These are phyloP conservation scores for Acer campestre DNA, from an alignment of 345 rosid genomes.

Conservation along the genomic window DNA sequence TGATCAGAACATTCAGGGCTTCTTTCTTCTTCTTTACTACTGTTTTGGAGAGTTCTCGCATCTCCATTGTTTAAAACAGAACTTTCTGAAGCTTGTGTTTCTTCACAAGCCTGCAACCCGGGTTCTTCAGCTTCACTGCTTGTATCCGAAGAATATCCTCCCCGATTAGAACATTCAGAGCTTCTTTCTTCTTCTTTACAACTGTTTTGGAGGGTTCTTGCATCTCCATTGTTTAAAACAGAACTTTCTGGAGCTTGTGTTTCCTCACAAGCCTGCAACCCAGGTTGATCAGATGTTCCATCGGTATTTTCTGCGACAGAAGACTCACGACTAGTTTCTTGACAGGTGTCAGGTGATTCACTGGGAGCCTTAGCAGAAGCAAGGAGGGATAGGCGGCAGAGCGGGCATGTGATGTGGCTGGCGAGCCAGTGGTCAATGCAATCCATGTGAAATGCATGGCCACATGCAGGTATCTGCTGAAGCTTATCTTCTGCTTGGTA, in stretches of 20 bases:
- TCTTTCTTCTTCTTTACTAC: constrained; percentile 26
- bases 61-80: constrained; percentile 29
- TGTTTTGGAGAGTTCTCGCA: neutral
- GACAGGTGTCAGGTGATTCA: constrained; percentile 34
- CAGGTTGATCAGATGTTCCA: constrained; percentile 26
- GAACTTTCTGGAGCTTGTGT: constrained; percentile 16
- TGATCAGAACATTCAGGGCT: constrained; percentile 18
- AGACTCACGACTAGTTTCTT: constrained; percentile 27
- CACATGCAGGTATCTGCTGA: constrained; percentile 81
- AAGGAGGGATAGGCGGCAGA: constrained; percentile 78
- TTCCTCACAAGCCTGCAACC: constrained; percentile 30
- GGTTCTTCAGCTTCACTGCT: constrained; percentile 20
- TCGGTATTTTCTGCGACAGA: constrained; percentile 16
- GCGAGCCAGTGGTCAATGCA: constrained; percentile 92
- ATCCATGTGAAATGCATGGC: constrained; percentile 89
- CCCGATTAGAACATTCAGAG: constrained; percentile 17
- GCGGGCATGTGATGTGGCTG: constrained; percentile 85
- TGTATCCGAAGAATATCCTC: constrained; percentile 13
- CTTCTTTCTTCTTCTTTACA: constrained; percentile 27
- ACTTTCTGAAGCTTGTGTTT: constrained; percentile 15
- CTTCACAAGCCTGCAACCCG: constrained; percentile 29
- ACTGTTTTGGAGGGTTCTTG: neutral
- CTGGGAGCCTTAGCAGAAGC: constrained; percentile 36
- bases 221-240: constrained; percentile 27
- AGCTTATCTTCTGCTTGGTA: constrained; percentile 82